Conservation (phyloP, 2,329 filamentous ascomycete genomes). For the Spiromastix sp. region DNA sequence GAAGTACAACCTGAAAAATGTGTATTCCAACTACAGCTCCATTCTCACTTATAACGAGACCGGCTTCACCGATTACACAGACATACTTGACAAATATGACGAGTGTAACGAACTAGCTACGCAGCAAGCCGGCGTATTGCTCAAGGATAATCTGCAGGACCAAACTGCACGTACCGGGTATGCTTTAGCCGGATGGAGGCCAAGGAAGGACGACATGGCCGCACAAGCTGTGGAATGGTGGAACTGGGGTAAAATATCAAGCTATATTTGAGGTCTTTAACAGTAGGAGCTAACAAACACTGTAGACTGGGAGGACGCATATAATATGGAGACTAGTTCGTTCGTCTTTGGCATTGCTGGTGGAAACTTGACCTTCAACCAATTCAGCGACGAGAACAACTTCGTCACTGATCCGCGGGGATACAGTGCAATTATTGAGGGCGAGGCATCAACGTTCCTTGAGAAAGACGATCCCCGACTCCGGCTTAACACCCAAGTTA, state of each 20-base stretch:
- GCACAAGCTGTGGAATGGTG: slow-evolving; percentile 54
- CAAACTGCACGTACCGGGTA: slow-evolving; percentile 49
- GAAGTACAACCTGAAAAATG: slow-evolving; percentile 47
- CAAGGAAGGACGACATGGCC: slow-evolving; percentile 41
- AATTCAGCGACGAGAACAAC: slow-evolving; percentile 53
- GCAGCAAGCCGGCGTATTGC: slow-evolving; percentile 46
- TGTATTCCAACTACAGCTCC: slow-evolving; percentile 47
- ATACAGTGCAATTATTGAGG: slow-evolving; percentile 48
- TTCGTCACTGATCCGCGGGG: slow-evolving; percentile 52
- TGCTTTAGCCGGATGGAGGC: slow-evolving; percentile 52
- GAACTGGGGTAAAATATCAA: no score
- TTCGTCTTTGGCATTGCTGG: slow-evolving; percentile 45
- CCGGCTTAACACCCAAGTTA: slow-evolving; percentile 48
- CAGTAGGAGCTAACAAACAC: no score
- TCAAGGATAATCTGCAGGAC: slow-evolving; percentile 52
- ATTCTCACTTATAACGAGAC: slow-evolving; percentile 52
- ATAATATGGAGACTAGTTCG: slow-evolving; percentile 46
- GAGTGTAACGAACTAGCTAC: slow-evolving; percentile 36
- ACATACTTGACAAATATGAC: slow-evolving; percentile 42
- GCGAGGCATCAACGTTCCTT: slow-evolving; percentile 50
- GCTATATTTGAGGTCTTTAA: no score
- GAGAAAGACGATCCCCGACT: slow-evolving; percentile 45
- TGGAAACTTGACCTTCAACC: slow-evolving; percentile 52
- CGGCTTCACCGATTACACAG: slow-evolving; percentile 42
- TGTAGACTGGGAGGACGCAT: slow-evolving; percentile 51